These are phyloP conservation scores for Millerozyma miso DNA, from an alignment of 805 yeast species.

Conservation along the genomic window DNA sequence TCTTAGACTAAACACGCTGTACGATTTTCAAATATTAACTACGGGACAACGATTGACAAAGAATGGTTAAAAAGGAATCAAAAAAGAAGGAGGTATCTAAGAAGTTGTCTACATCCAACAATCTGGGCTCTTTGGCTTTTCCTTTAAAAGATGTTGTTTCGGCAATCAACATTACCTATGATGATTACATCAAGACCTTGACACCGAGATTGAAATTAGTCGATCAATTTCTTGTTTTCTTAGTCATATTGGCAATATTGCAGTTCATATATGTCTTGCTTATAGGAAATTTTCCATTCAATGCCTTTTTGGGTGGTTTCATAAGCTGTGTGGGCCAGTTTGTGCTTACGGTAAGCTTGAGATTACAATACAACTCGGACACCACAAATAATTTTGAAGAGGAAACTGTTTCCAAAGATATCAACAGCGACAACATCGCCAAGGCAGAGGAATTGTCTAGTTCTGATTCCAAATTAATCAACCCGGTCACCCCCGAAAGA, in stretches of 20 bases:
- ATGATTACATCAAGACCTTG: slow-evolving; percentile 29
- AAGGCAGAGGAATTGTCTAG: slow-evolving; percentile 4
- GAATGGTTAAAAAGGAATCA: slow-evolving; percentile 39
- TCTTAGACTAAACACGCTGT: background rate
- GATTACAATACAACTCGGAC: slow-evolving; percentile 56
- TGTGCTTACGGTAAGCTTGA: slow-evolving; percentile 76
- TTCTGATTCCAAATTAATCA: slow-evolving; percentile 10
- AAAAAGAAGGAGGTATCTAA: slow-evolving; percentile 15
- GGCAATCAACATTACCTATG: slow-evolving; percentile 31
- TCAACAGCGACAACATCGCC: slow-evolving; percentile 3
- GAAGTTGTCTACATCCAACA: background rate
- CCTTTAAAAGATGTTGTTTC: slow-evolving; percentile 19
- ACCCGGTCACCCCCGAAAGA: slow-evolving; percentile 34
- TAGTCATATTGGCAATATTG: slow-evolving; percentile 68
- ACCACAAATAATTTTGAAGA: slow-evolving; percentile 4
- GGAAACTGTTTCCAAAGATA: slow-evolving; percentile 5
- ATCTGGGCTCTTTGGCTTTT: background rate
- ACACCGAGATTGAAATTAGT: slow-evolving; percentile 58
- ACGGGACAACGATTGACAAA: background rate
- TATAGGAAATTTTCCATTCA: slow-evolving; percentile 92
- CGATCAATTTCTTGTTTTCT: slow-evolving; percentile 70
- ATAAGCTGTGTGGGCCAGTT: slow-evolving; percentile 92
- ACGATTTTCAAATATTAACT: slow-evolving; percentile 1
- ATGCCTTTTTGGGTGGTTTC: slow-evolving; percentile 93
- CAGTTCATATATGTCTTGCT: slow-evolving; percentile 76